These are phyloP conservation scores for Picea glauca DNA, from an alignment of 75 land plant species.

Conservation along the genomic window DNA sequence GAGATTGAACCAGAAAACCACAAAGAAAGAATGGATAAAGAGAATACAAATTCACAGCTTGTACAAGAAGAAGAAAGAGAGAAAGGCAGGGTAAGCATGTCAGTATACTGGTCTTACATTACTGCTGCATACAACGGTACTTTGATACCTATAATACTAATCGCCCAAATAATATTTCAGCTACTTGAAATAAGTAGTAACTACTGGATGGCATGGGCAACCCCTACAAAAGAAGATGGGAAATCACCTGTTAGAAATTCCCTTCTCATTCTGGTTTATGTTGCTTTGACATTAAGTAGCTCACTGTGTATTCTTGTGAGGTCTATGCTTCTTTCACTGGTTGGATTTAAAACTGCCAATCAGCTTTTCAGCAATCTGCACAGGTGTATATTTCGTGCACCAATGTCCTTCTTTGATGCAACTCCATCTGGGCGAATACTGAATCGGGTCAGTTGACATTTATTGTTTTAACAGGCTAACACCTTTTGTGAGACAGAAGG, in stretches of 20 bases:
- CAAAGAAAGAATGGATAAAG: slow-evolving; percentile 6
- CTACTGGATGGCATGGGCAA: slow-evolving; percentile 97
- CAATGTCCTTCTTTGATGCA: slow-evolving; percentile 96
- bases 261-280: slow-evolving; percentile 54
- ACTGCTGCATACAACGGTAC: no score
- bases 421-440: slow-evolving; percentile 93
- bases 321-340: slow-evolving; percentile 37
- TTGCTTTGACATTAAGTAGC: slow-evolving; percentile 63
- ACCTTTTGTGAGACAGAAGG: not conserved
- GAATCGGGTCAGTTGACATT: slow-evolving; percentile 56
- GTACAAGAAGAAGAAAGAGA: slow-evolving; percentile 77
- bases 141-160: no score
- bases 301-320: slow-evolving; percentile 62
- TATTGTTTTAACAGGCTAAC: not conserved
- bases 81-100: slow-evolving; percentile 57
- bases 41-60: slow-evolving; percentile 41
- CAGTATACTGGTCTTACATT: slow-evolving; percentile 15
- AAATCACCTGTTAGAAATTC: slow-evolving; percentile 25
- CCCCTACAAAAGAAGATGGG: slow-evolving; percentile 53
- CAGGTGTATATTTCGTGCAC: slow-evolving; percentile 71
- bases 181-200: slow-evolving; percentile 74
- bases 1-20: slow-evolving; percentile 13
- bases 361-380: slow-evolving; percentile 67
- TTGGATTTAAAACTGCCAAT: slow-evolving; percentile 63
- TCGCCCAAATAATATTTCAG: slow-evolving; percentile 50